Base-by-base conservation (phyloP, 2,329 filamentous ascomycete species). In the Cylindrodendrum hubeiense region DNA sequence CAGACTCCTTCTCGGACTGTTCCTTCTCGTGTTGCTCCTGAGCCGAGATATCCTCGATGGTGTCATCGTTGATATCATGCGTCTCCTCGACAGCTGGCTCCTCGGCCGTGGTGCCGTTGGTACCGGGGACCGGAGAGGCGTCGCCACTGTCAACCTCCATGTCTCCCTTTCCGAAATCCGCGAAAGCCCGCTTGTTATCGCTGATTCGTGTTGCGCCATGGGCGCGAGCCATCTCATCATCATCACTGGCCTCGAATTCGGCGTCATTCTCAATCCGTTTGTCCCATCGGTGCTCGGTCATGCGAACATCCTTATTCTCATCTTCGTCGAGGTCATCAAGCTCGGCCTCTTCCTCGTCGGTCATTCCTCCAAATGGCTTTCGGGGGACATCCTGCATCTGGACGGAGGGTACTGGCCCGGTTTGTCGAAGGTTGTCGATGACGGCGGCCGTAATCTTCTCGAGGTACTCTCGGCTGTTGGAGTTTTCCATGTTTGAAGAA, bases 401-500 rank as follows among this genome's bases (percentile, higher is more conserved):
- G 21, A 98, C 94, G 21, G 94, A 97, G 1, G 96, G 96, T 0
- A 91, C 93, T 34, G 93, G 92, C 44, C 93, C 89, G 28, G 97
- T 92, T 78, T 95, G 95, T 67, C 93, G 88, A 56, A 99, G 82
- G 77, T 98, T 97, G 74, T 97, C 93, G 59, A 94, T 89, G 30
- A 97, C 90, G 34, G 92, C 89, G 67, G 91, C 88, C 65, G 95
- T 92, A 74, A 98, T 92, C 74, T 91, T 92, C 46, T 94, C 90
- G 3, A 98, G 85, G 70, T 97, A 95, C 58, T 94, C 90, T 55
- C 89, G 86, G 60, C 93, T 92, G 76, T 97, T 97, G 46, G 94
- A 92, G 74, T 98, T 98, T 75, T 97, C 94, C 83, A 96, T 93
- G 67, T 94, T 95, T 13, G 91, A 93, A 1, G 97, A 87, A 28